phyloP scores from a whole-genome alignment of 306 rosid genomes.

The Alnus glutinosa region DNA sequence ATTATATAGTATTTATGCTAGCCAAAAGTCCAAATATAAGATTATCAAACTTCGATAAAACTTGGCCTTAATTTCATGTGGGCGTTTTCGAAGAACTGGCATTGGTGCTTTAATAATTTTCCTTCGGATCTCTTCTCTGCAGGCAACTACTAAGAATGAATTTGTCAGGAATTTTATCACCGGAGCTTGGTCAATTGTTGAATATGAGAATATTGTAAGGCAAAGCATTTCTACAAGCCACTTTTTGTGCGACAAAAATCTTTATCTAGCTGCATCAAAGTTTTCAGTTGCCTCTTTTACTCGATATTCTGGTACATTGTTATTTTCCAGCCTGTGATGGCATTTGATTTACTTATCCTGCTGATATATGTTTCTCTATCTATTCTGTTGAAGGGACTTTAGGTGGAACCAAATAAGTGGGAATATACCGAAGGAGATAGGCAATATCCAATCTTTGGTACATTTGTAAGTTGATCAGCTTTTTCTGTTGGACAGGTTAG shows the following conservation, averaged over 20 bases:
- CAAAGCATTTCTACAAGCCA: background rate
- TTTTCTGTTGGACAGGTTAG: constrained; percentile 12
- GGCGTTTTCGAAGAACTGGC: constrained; percentile 13
- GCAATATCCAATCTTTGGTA: constrained; percentile 60
- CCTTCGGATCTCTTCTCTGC: constrained; percentile 33
- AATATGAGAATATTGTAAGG: constrained; percentile 71
- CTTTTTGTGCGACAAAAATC: background rate
- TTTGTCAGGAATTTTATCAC: constrained; percentile 70
- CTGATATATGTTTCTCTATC: constrained; percentile 34
- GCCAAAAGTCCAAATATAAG: background rate
- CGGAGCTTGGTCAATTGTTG: constrained; percentile 66
- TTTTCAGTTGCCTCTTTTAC: background rate
- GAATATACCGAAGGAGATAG: constrained; percentile 81
- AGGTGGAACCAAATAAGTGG: constrained; percentile 91
- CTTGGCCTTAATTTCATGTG: constrained; percentile 2
- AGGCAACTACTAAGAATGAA: constrained; percentile 71
- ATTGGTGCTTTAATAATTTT: constrained; percentile 10
- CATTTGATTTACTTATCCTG: constrained; percentile 23
- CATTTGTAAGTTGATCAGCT: constrained; percentile 70
- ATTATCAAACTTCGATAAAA: constrained; percentile 20
- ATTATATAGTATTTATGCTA: background rate
- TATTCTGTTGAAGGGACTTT: constrained; percentile 63
- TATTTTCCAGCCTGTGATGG: constrained; percentile 16
- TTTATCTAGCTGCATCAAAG: background rate
- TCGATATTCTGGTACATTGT: background rate